These are phyloP conservation scores for Umbelopsis sp. DNA, from an alignment of 371 early-diverging fungal genomes.

Conservation along the genomic window DNA sequence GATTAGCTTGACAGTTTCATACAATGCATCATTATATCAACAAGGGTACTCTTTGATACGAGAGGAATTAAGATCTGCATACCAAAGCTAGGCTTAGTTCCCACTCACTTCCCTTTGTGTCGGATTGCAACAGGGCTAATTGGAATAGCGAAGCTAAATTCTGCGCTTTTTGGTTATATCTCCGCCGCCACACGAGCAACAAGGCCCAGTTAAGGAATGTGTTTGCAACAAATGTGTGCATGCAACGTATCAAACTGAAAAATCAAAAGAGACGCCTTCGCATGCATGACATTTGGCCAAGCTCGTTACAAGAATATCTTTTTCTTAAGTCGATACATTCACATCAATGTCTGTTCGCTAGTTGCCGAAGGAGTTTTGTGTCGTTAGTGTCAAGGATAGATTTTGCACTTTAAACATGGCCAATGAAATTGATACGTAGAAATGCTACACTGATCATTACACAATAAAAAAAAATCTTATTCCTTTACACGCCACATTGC, in stretches of 20 bases:
- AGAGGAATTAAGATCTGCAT: too few relatives aligned
- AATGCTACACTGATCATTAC: neutral
- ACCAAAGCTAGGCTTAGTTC: too few relatives aligned
- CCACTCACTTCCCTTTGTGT: too few relatives aligned
- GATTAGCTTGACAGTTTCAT: too few relatives aligned
- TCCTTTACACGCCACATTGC: neutral
- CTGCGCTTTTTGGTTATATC: neutral
- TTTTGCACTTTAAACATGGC: neutral
- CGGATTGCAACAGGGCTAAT: too few relatives aligned
- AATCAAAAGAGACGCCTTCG: neutral
- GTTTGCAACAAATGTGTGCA: neutral
- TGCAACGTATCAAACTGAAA: neutral
- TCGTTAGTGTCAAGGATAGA: neutral
- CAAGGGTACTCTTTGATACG: neutral
- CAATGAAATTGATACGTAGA: neutral
- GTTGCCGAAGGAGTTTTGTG: slow-evolving; percentile 1
- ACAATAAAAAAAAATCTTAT: neutral
- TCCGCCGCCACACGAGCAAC: neutral
- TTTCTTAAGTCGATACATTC: neutral
- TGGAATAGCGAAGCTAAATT: too few relatives aligned
- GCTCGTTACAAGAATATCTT: neutral
- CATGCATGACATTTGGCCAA: neutral
- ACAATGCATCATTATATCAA: neutral
- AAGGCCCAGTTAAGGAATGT: neutral
- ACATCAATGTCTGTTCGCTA: neutral